These are phyloP conservation scores for Fraxinus paxiana DNA, from an alignment of 305 asterid genomes.

Conservation along the genomic window DNA sequence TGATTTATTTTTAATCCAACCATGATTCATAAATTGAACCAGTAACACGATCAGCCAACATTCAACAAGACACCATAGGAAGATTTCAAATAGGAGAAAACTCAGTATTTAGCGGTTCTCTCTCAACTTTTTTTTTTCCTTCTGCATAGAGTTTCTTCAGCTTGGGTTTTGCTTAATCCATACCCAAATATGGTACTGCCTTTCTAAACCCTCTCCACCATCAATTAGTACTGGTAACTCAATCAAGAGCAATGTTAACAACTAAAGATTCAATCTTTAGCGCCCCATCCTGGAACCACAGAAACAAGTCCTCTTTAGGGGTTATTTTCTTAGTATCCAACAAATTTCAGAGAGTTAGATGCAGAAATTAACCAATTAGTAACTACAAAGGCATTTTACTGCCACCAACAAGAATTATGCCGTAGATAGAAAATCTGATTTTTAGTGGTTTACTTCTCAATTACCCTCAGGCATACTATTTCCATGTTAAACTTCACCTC, in stretches of 20 bases:
- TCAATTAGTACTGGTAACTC: background rate
- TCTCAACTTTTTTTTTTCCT: background rate
- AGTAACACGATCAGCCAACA: background rate
- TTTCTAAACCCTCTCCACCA: conserved; percentile 4
- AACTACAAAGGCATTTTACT: background rate
- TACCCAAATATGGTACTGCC: conserved; percentile 2
- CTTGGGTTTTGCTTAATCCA: background rate
- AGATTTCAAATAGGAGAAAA: background rate
- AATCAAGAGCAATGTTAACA: background rate
- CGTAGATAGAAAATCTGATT: background rate
- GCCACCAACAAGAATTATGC: conserved; percentile 2
- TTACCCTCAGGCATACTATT: background rate
- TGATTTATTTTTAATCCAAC: background rate
- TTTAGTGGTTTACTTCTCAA: background rate
- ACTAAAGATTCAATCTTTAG: conserved; percentile 9
- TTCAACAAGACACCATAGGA: background rate
- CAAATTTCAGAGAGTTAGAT: background rate
- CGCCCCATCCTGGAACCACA: background rate
- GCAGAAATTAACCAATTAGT: background rate
- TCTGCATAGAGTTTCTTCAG: background rate
- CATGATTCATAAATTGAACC: background rate
- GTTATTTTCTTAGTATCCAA: background rate
- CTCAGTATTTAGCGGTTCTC: background rate
- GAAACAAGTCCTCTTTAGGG: background rate
- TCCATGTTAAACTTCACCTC: background rate